Evolutionary conservation across 1,284 basidiomycete genomes (phyloP), one percentile per base, ranked within the genome.

Genomic region (Retiboletus flavoniger): DNA sequence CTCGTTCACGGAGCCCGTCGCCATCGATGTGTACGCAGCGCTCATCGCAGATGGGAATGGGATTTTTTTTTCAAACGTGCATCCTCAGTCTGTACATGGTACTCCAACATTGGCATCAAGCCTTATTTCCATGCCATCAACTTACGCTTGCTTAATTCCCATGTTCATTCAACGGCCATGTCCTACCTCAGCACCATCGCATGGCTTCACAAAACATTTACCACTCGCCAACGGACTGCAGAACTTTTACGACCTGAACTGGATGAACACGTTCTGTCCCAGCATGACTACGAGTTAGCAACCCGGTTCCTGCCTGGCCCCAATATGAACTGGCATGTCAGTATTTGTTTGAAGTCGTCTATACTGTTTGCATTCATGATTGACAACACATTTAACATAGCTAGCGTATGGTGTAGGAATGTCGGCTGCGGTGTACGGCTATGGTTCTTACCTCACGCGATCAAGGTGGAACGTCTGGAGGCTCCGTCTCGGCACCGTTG

Each of bases 221-320:
- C 56, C 47, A 70, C 70, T 31, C 71, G 63, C 50, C 61, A 65
- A 49, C 63, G 61, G 24, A 64, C 75, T 1, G 67, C 72, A 53
- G 66, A 72, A 29, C 80, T 87, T 50, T 75, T 88, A 36, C 70
- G 74, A 9, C 84, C 84, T 42, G 81, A 87, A 61, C 74, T 80
- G 42, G 81, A 87, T 39, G 71, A 75, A 28, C 82, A 80, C 17
- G 73, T 75, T 53, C 71, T 89, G 50, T 75, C 80, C 8, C 64
- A 62, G 26, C 75, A 76, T 47, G 86, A 88, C 72, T 87, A 78
- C 65, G 72, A 81, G 3, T 67, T 77, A 14, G 79, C 83, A 17
- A 62, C 73, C 54, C 61, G 64, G 34, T 84, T 85, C 69, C 68
- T 84, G 19, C 78, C 82, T 38, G 76, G 75, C 39, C 63, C 64